Conservation (phyloP, 2,329 filamentous ascomycete genomes). For the Aspergillus uvarum region DNA sequence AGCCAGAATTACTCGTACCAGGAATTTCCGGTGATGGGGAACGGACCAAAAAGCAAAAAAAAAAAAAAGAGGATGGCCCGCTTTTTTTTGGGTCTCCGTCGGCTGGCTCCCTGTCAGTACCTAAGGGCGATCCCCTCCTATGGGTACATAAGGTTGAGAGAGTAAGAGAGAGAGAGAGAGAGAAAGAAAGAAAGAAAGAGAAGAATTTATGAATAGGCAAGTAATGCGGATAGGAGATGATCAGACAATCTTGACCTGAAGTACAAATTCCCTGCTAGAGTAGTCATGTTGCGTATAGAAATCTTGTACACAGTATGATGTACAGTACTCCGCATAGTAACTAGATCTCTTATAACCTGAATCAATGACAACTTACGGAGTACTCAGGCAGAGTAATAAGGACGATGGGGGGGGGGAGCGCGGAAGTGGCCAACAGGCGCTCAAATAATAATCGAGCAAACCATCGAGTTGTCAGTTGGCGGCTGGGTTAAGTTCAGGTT, state of each 20-base stretch:
- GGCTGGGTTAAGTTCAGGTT: neutral
- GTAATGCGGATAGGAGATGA: neutral
- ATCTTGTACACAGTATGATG: too few species aligned
- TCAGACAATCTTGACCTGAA: neutral
- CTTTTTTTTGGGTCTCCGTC: neutral
- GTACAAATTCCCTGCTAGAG: too few species aligned
- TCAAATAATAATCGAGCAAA: neutral
- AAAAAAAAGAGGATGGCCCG: constrained; percentile 2
- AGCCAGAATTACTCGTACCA: constrained; percentile 15
- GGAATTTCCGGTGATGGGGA: neutral
- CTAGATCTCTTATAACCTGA: too few species aligned
- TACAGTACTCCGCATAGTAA: too few species aligned
- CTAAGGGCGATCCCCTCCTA: neutral
- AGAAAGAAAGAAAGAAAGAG: neutral
- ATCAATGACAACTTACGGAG: too few species aligned
- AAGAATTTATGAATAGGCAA: neutral
- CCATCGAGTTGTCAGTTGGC: neutral
- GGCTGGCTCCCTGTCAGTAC: neutral
- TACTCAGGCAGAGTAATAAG: too few species aligned
- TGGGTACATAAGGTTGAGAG: neutral
- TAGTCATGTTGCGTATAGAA: too few species aligned
- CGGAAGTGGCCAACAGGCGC: neutral
- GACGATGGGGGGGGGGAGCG: too few species aligned
- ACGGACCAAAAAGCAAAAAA: neutral
- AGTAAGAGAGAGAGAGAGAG: neutral